These are phyloP conservation scores for Chlorociboria aeruginascens DNA, from an alignment of 495 filamentous ascomycete species.

Conservation along the genomic window DNA sequence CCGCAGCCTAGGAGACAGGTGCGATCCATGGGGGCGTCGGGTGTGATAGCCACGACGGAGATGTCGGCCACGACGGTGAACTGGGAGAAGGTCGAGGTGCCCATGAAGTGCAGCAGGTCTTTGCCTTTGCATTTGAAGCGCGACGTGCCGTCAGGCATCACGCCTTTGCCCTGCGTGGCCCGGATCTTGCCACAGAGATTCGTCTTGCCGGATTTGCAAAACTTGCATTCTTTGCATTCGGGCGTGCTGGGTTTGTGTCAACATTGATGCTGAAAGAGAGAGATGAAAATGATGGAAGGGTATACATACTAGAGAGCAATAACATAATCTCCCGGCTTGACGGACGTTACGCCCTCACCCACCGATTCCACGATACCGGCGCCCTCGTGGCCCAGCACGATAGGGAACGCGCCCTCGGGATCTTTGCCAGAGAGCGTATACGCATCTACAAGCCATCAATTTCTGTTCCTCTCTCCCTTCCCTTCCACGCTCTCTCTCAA, in stretches of 20 bases:
- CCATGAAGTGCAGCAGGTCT: slow-evolving; percentile 97
- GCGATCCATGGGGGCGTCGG: slow-evolving; percentile 87
- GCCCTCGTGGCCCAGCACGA: slow-evolving; percentile 93
- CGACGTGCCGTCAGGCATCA: slow-evolving; percentile 96
- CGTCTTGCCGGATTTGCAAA: slow-evolving; percentile 98
- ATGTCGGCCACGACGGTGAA: slow-evolving; percentile 99
- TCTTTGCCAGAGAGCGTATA: slow-evolving; percentile 98
- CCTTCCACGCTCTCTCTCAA: neutral
- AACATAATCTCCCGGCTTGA: slow-evolving; percentile 87
- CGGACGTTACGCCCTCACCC: slow-evolving; percentile 86
- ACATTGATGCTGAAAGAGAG: neutral
- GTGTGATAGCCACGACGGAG: slow-evolving; percentile 87
- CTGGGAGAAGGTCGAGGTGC: slow-evolving; percentile 95
- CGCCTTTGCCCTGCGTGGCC: slow-evolving; percentile 86
- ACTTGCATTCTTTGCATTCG: slow-evolving; percentile 96
- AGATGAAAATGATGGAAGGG: neutral
- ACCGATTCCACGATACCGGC: slow-evolving; percentile 95
- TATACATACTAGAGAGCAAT: slow-evolving; percentile 83
- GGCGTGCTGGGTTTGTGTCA: slow-evolving; percentile 55
- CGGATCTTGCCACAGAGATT: slow-evolving; percentile 99
- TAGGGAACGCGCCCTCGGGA: slow-evolving; percentile 94
- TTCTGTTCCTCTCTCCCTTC: neutral
- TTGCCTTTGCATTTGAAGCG: slow-evolving; percentile 91
- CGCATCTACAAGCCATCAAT: slow-evolving; percentile 50
- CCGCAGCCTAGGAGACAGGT: slow-evolving; percentile 94